Base-by-base conservation (phyloP, 2,329 filamentous ascomycete genomes). In the Aspergillus novofumigatus region DNA sequence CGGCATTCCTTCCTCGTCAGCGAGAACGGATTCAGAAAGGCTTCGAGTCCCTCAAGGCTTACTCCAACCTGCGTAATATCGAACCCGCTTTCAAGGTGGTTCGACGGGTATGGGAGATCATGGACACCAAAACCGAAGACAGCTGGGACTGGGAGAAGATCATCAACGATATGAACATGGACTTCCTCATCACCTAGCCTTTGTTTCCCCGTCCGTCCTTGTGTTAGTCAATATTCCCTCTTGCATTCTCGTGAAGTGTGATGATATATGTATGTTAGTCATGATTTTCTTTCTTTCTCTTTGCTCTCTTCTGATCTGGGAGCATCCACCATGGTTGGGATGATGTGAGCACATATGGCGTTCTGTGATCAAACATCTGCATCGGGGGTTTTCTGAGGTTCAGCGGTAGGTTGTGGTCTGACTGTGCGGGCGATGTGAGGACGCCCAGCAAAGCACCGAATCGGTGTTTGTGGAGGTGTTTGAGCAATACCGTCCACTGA, bases 141-240 rank as follows among this genome's bases (percentile, higher is more conserved):
- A 81, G 80, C 54, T 86, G 84, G 84, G 83, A 86, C 67, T 86
- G 83, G 83, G 84, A 86, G 70, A 81, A 75, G 58, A 82, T 86
- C 57, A 84, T 86, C 59, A 73, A 78, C 50, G 76, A 78, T 51
- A 81, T 83, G 72, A 80, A 81, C 21, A 84, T 83, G 78, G 83
- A 86, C 64, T 85, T 86, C 62, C 72, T 86, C 62, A 80, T 84
- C 59, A 85, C 83, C 60, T 86, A 69, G 77, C 35, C 23, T 21
- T 47, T 38, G 32, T 23, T 44, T 53, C 55, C 28, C 38, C 51
- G 8, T 49, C 29, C 23, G 4, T 47, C 23, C 32, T 25, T 47
- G 23, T 14, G 26, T 23, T 11, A 47, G 44, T 47, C 56, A 32
- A n/a, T 56, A 54, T 59, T 29, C 50, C 52, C 23, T 41, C 32